Conservation (phyloP, 345 rosid species). For the Bruguiera sexangula region DNA sequence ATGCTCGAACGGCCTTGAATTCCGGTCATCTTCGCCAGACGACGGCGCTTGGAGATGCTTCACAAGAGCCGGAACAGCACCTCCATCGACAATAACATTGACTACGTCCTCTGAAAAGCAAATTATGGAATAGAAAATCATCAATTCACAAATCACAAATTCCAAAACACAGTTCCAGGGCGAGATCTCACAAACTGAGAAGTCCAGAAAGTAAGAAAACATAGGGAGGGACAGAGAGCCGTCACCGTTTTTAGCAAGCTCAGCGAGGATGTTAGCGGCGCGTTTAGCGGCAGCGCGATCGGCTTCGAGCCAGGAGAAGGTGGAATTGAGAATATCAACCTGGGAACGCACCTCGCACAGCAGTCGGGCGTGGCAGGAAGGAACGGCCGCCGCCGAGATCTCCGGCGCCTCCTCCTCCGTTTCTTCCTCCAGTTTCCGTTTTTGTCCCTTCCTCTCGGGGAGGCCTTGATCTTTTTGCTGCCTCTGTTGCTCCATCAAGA, state of each 20-base stretch:
- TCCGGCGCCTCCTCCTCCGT: slow-evolving; percentile 43
- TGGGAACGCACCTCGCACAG: slow-evolving; percentile 64
- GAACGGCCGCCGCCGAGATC: slow-evolving; percentile 41
- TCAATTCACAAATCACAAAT: slow-evolving; percentile 3
- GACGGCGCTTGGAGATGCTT: slow-evolving; percentile 88
- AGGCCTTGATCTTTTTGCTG: slow-evolving; percentile 54
- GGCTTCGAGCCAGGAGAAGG: slow-evolving; percentile 81
- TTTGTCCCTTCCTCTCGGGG: slow-evolving; percentile 88
- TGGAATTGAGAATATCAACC: slow-evolving; percentile 59
- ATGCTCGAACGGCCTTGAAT: slow-evolving; percentile 74
- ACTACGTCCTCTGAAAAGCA: slow-evolving; percentile 78
- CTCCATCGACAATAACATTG: slow-evolving; percentile 90
- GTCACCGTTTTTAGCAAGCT: slow-evolving; percentile 92
- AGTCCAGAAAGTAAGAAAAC: background rate
- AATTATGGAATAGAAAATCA: background rate
- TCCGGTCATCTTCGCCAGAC: slow-evolving; percentile 42
- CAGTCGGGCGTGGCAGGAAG: slow-evolving; percentile 58
- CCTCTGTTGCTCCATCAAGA: slow-evolving; percentile 50
- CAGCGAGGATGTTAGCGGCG: slow-evolving; percentile 94
- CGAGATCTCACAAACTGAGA: background rate
- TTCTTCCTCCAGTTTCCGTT: slow-evolving; percentile 88
- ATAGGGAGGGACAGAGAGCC: background rate
- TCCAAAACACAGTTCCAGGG: slow-evolving; percentile 2
- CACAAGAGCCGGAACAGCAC: slow-evolving; percentile 90
- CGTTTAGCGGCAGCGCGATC: slow-evolving; percentile 97